phyloP scores from a whole-genome alignment of 352 stramenopile genomes.

The Phytopythium ostracodes region DNA sequence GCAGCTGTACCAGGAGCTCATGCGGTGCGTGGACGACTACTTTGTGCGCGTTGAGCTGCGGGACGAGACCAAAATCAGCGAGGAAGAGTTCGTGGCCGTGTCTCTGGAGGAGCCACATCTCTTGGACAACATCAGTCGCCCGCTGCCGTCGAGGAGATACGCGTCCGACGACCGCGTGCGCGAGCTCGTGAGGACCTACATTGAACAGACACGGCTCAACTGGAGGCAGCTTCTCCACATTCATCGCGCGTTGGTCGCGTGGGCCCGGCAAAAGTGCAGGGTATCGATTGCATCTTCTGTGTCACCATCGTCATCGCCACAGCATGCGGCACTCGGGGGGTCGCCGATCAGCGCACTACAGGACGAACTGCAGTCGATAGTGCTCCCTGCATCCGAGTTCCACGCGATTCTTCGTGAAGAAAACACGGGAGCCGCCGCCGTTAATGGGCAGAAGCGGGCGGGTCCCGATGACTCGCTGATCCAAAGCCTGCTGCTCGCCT shows the following conservation, averaged over 20 bases:
- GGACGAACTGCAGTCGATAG: slow-evolving; percentile 3
- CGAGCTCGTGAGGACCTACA: slow-evolving; percentile 26
- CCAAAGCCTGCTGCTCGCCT: slow-evolving; percentile 23
- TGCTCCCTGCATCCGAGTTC: slow-evolving; percentile 15
- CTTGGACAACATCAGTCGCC: slow-evolving; percentile 32
- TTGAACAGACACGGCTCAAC: slow-evolving; percentile 17
- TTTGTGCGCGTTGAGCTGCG: slow-evolving; percentile 36
- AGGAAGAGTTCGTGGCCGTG: slow-evolving; percentile 36
- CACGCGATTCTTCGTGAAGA: slow-evolving; percentile 13
- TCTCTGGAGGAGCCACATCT: slow-evolving; percentile 33
- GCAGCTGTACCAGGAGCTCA: slow-evolving; percentile 39
- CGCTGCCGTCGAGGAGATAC: slow-evolving; percentile 22
- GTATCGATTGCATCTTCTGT: background rate
- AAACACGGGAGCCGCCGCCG: slow-evolving; percentile 6
- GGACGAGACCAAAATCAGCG: slow-evolving; percentile 28
- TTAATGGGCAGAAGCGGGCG: background rate
- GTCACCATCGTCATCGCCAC: background rate
- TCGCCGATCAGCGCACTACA: background rate
- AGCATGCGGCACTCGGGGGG: background rate
- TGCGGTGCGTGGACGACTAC: slow-evolving; percentile 44
- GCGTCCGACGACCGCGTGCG: slow-evolving; percentile 26
- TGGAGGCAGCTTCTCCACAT: slow-evolving; percentile 25
- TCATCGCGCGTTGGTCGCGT: slow-evolving; percentile 16
- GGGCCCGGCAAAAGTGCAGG: background rate
- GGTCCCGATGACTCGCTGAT: slow-evolving; percentile 14